Conservation (phyloP, 768 basidiomycete genomes). For the Tremella mesenterica region DNA sequence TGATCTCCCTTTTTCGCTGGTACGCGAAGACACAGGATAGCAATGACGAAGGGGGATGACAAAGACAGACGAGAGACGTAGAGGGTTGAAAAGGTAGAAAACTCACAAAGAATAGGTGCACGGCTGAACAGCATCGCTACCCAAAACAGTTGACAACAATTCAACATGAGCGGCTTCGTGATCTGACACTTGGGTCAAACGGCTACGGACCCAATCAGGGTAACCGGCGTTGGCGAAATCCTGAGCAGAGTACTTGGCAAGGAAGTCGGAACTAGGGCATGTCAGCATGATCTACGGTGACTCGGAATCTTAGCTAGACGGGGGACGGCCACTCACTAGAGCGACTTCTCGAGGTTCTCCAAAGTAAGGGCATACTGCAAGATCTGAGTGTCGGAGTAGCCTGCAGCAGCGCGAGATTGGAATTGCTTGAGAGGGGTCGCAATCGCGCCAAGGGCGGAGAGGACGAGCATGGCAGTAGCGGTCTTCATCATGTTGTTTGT, state of each 20-base stretch:
- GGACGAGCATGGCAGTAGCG: constrained; percentile 2
- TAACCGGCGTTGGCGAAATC: constrained; percentile 50
- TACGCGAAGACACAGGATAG: background rate
- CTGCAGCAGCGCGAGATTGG: too few relatives aligned
- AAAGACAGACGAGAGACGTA: background rate
- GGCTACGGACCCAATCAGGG: constrained; percentile 49
- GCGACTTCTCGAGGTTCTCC: constrained; percentile 38
- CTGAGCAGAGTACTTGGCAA: constrained; percentile 49
- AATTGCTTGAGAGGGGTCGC: too few relatives aligned
- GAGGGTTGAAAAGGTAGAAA: background rate
- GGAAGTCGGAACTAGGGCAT: constrained; percentile 29
- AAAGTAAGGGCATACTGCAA: constrained; percentile 41
- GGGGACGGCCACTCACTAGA: constrained; percentile 27
- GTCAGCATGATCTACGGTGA: background rate
- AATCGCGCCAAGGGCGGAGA: background rate
- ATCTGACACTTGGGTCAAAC: constrained; percentile 50
- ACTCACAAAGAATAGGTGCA: constrained; percentile 55
- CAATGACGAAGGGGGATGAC: background rate
- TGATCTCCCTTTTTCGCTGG: background rate
- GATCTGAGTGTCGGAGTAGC: constrained; percentile 11
- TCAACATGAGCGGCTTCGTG: constrained; percentile 56
- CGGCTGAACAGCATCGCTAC: constrained; percentile 48
- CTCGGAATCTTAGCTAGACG: background rate
- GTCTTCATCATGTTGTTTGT: background rate
- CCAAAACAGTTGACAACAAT: constrained; percentile 51